Evolutionary conservation across 441 rosid genomes (phyloP).

Genomic region (Populus hybrid): DNA sequence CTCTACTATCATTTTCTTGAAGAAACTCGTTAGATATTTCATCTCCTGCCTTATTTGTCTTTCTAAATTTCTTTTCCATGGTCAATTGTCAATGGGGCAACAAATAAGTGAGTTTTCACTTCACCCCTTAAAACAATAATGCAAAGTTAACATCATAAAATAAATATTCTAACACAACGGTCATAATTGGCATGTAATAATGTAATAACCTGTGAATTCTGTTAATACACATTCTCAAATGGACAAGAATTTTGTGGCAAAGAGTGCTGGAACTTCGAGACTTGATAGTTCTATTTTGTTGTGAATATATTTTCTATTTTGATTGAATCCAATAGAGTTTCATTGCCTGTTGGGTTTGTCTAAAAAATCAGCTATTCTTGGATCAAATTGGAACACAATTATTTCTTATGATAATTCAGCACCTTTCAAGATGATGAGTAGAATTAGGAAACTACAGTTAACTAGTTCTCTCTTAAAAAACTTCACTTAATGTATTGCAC

Average conservation of each 20-base stretch:
- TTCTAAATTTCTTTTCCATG: not conserved
- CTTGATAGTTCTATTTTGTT: not conserved
- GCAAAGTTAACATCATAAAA: not conserved
- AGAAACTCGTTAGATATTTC: not conserved
- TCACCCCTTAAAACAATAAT: not conserved
- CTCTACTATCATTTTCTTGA: not conserved
- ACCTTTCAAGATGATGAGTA: not conserved
- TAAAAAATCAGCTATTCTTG: not conserved
- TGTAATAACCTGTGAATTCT: not conserved
- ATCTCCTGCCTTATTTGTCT: not conserved
- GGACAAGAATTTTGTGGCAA: not conserved
- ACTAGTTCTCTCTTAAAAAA: not conserved
- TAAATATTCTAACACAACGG: not conserved
- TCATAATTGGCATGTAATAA: not conserved
- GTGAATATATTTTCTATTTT: not conserved
- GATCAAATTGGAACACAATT: not conserved
- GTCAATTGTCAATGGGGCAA: not conserved
- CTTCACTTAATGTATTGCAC: not conserved
- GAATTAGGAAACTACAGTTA: not conserved
- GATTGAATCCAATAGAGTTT: not conserved
- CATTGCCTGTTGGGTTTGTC: not conserved
- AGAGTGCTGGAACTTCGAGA: not conserved
- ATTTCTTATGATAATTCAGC: not conserved
- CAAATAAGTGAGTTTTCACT: not conserved
- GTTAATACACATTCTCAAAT: not conserved